Evolutionary conservation across 1,139 yeast genomes (phyloP), one percentile per base, ranked within the genome.

Genomic region (Saccharomyces hybrid): DNA sequence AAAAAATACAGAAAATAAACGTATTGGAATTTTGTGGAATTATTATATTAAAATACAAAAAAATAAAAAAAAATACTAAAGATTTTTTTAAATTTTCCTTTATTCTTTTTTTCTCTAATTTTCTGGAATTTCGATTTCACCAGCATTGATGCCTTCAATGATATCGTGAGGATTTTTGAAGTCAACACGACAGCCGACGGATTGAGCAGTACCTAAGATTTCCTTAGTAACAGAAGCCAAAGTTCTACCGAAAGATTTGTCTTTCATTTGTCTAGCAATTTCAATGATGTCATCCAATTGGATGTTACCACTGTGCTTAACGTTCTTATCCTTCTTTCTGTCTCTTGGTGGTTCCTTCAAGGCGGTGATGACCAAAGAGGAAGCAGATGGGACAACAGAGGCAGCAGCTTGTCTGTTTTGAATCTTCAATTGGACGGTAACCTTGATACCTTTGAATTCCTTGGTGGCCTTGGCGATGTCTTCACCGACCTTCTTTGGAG

Each of bases 401-500:
- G 95, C 96, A 69, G 88, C 81, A 72, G 99, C 99, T 83, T 93
- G 99, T 87, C 99, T 91, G 96, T 93, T 93, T 84, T 93, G 99
- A 75, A 93, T 91, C 78, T 86, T 93, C 79, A 95, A 86, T 82
- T 89, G 96, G 67, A 95, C 98, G 71, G 99, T 93, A 75, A 93
- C 99, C 80, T 93, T 89, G 74, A 93, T 91, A 84, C 99, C 99
- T 82, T 91, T 91, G 95, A 84, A 93, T 76, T 86, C 84, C 83
- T 89, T 88, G 82, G 99, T 93, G 77, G 99, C 99, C 87, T 95
- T 95, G 79, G 99, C 99, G 73, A 93, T 93, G 78, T 93, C 99
- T 81, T 93, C 99, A 89, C 99, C 99, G 75, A 95, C 97, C 88
- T 93, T 93, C 96, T 93, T 93, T 84, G 99, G 98, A 63, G 98